A percentile compares a stretch with the other conserved stretches of the same genome.
These are phyloP conservation scores for Arthrobotrys entomopaga DNA, from an alignment of 2,329 filamentous ascomycete genomes.

Conservation along the genomic window DNA sequence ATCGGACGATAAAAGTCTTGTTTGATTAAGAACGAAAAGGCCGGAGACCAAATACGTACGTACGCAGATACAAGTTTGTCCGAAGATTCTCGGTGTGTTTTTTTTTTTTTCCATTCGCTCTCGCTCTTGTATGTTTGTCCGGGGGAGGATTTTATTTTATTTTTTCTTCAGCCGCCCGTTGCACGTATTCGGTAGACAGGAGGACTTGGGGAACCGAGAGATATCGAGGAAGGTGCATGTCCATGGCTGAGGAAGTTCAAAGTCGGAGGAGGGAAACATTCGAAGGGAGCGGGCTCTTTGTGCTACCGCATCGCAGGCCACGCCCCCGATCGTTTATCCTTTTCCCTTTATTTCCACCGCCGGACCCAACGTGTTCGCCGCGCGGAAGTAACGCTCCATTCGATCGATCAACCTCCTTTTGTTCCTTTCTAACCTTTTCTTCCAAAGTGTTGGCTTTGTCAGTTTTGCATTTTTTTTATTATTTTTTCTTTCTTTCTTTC, in stretches of 20 bases:
- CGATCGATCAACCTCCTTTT: not conserved
- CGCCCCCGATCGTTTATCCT: constrained; percentile 10
- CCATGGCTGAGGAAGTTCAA: not conserved
- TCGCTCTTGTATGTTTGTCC: too few relatives aligned
- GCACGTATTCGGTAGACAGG: not conserved
- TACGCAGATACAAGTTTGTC: constrained; percentile 23
- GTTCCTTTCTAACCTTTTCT: not conserved
- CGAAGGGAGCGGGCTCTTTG: constrained; percentile 32
- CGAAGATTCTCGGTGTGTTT: constrained; percentile 20
- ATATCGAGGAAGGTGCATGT: not conserved
- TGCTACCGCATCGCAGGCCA: constrained; percentile 48
- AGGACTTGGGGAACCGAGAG: not conserved
- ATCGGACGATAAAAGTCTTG: constrained; percentile 27
- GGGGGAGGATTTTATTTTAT: constrained; percentile 25
- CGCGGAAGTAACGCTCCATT: constrained; percentile 4
- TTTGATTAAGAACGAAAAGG: constrained; percentile 6
- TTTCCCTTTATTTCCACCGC: not conserved
- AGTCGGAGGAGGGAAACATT: not conserved
- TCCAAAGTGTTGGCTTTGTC: not conserved
- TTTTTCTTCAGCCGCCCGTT: constrained; percentile 14
- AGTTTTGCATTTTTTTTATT: too few relatives aligned
- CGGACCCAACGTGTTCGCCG: constrained; percentile 53
- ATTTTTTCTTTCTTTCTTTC: too few relatives aligned
- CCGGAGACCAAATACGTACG: not conserved
- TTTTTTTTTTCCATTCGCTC: constrained; percentile 3